phyloP scores from a whole-genome alignment of 2,329 filamentous ascomycete genomes.

The Colletotrichum scovillei region DNA sequence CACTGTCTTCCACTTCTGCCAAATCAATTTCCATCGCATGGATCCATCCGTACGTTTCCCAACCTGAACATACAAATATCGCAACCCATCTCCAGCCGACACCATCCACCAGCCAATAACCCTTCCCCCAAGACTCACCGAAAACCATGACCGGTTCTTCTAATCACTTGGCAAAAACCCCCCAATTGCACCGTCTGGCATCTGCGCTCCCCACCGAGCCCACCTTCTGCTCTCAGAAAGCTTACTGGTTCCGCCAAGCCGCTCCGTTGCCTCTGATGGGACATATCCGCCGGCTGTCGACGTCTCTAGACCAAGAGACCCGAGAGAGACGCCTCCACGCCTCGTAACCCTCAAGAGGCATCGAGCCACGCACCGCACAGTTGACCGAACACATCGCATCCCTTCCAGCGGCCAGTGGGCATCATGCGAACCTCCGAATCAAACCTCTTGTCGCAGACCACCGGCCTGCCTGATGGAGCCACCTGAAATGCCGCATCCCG shows the following conservation, averaged over 20 bases:
- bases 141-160: neutral
- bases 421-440: neutral
- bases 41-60: neutral
- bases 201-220: neutral
- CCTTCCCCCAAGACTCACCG: slow-evolving; percentile 13
- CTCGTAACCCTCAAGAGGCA: neutral
- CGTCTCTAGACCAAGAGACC: neutral
- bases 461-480: neutral
- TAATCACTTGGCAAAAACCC: slow-evolving; percentile 31
- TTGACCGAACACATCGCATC: neutral
- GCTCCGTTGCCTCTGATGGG: slow-evolving; percentile 28
- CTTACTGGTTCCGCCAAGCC: slow-evolving; percentile 29
- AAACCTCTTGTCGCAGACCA: neutral
- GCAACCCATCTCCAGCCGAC: neutral
- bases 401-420: neutral
- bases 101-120: slow-evolving; percentile 10
- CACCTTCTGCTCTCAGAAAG: slow-evolving; percentile 34
- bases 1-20: neutral
- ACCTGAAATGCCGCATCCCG: neutral
- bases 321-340: neutral
- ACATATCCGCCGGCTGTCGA: neutral
- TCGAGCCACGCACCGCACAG: neutral
- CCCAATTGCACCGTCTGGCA: neutral
- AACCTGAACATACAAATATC: slow-evolving; percentile 14
- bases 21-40: neutral